Conservation (phyloP, 2,329 filamentous ascomycete genomes). For the Zalaria obscura region DNA sequence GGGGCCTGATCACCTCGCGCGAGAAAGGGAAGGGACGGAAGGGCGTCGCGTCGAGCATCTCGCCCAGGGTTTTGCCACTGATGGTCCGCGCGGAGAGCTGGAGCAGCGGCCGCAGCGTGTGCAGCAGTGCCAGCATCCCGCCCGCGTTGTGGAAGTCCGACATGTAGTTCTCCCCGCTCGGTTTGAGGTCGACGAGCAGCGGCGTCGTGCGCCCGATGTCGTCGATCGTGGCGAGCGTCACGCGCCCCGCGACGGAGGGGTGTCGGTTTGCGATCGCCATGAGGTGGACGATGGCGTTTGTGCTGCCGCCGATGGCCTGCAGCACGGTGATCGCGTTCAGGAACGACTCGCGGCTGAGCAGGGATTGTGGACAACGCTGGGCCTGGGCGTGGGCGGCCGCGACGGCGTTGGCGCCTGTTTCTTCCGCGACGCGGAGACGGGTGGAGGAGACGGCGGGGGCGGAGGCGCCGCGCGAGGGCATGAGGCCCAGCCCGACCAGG, state of each 20-base stretch:
- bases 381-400: constrained; percentile 21
- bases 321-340: constrained; percentile 31
- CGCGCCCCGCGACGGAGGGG: constrained; percentile 28
- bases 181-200: constrained; percentile 37
- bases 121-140: constrained; percentile 34
- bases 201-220: constrained; percentile 33
- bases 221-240: constrained; percentile 32
- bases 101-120: constrained; percentile 31
- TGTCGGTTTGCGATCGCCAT: constrained; percentile 36
- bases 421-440: constrained; percentile 38
- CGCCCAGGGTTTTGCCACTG: constrained; percentile 32
- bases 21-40: constrained; percentile 29
- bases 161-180: constrained; percentile 37
- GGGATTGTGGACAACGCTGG: constrained; percentile 25
- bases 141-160: constrained; percentile 40
- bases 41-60: constrained; percentile 27
- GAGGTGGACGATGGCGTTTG: constrained; percentile 29
- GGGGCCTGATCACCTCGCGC: constrained; percentile 24
- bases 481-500: constrained; percentile 37
- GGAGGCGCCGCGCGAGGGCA: constrained; percentile 37
- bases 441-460: constrained; percentile 40
- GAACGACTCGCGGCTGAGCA: constrained; percentile 33
- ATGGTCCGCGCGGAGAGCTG: constrained; percentile 32
- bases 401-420: constrained; percentile 37
- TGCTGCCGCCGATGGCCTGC: constrained; percentile 30